Evolutionary conservation across 257 asterid species (phyloP).

Genomic region (Forsythia viridissima): DNA sequence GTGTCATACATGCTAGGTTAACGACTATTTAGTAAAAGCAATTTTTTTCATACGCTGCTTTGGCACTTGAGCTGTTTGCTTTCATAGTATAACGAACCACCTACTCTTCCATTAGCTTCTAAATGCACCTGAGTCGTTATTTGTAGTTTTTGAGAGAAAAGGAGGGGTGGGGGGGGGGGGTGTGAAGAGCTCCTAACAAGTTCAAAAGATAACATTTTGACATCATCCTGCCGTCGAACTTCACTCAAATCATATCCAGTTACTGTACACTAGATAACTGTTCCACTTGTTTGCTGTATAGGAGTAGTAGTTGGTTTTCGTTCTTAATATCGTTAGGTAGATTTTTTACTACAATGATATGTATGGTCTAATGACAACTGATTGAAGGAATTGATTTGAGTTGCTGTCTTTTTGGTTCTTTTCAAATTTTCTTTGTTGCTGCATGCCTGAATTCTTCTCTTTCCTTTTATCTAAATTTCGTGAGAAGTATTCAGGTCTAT

Average conservation of each 20-base stretch:
- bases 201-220: not conserved
- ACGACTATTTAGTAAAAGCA: not conserved
- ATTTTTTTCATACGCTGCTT: not conserved
- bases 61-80: not conserved
- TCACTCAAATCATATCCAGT: not conserved
- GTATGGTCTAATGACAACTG: not conserved
- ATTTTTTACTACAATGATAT: not conserved
- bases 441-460: not conserved
- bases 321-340: not conserved
- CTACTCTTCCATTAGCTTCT: not conserved
- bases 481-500: not conserved
- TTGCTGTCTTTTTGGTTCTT: not conserved
- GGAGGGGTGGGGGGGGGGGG: not conserved
- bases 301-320: not conserved
- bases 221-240: not conserved
- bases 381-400: not conserved
- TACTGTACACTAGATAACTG: not conserved
- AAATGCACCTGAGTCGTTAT: not conserved
- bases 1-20: not conserved
- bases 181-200: not conserved
- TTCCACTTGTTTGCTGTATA: not conserved
- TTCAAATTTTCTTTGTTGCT: not conserved
- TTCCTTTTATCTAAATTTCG: slow-evolving; percentile 2
- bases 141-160: not conserved
- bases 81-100: not conserved